Evolutionary conservation across 805 yeast genomes (phyloP), one percentile per base, ranked within the genome.

Genomic region (Candida sakaeoensis): DNA sequence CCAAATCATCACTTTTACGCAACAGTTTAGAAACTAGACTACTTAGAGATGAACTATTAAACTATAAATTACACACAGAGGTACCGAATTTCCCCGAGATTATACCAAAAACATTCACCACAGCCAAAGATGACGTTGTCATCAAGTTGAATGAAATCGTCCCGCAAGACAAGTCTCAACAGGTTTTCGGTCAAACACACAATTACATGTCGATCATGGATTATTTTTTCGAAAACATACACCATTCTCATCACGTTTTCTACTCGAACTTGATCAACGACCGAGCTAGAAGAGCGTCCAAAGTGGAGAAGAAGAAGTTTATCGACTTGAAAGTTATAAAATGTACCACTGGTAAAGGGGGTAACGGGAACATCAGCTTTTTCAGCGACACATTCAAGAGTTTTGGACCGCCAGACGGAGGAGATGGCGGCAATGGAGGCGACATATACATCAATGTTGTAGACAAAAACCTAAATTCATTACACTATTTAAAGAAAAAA

Each of bases 331-430:
- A 82, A 43, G 72, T 86, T 6, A 70, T 91, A 8, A 77, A 76
- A 40, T 65, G 88, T 7, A 57, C 64, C 3, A 79, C 95, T 19
- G 99, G 99, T 0, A 70, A 65, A 29, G 99, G 99, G 15, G 99
- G 99, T 2, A 72, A 82, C 55, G 99, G 99, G 5, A 70, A 77
- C 23, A 82, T 88, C 0, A 84, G 97, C 0, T 93, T 93, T 60
- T 75, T 82, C 43, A 70, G 96, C 48, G 98, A 88, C 49, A 85
- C 95, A 3, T 86, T 89, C 29, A 64, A 86, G 31, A 72, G 95
- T 0, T 72, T 74, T 14, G 99, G 99, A 0, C 98, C 99, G 0
- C 95, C 99, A 0, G 95, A 90, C 60, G 99, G 99, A n/a, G 99
- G 99, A 8, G 97, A 93, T 63, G 99, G 99, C 22, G 99, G 98